These are phyloP conservation scores for Aphanomyces cochlioides DNA, from an alignment of 352 stramenopile genomes.

Conservation along the genomic window DNA sequence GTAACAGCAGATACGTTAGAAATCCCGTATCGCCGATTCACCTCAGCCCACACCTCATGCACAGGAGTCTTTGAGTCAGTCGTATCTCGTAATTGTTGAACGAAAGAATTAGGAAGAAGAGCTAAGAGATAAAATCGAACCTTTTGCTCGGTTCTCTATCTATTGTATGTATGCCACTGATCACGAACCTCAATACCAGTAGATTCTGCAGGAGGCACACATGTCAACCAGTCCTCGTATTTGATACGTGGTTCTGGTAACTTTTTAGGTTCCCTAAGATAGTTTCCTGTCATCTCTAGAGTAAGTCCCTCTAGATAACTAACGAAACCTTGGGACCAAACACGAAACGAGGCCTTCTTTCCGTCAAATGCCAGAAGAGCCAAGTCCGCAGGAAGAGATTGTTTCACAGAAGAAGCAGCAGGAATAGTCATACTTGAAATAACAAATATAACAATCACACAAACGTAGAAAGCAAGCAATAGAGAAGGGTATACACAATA, in stretches of 20 bases:
- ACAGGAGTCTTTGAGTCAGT: constrained; percentile 7
- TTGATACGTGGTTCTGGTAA: not conserved
- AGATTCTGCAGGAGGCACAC: not conserved
- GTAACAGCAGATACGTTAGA: not conserved
- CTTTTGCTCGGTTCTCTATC: not conserved
- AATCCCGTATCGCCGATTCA: not conserved
- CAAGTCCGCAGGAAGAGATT: not conserved
- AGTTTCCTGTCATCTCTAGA: not conserved
- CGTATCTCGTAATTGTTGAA: not conserved
- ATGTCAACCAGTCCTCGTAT: not conserved
- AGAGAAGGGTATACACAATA: not conserved
- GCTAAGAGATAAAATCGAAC: not conserved
- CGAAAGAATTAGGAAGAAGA: not conserved
- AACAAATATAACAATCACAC: not conserved
- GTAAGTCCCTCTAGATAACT: not conserved
- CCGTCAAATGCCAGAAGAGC: not conserved
- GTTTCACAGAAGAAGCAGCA: too few relatives aligned
- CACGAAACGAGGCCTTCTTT: not conserved
- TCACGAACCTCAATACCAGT: not conserved
- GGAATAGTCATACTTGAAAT: not conserved
- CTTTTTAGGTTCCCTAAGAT: not conserved
- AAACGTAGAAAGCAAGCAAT: not conserved
- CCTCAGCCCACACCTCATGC: not conserved
- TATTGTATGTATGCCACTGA: not conserved
- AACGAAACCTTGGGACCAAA: not conserved